These are phyloP conservation scores for Phoenix roebelenii DNA, from an alignment of 176 grass and related monocot genomes.

Conservation along the genomic window DNA sequence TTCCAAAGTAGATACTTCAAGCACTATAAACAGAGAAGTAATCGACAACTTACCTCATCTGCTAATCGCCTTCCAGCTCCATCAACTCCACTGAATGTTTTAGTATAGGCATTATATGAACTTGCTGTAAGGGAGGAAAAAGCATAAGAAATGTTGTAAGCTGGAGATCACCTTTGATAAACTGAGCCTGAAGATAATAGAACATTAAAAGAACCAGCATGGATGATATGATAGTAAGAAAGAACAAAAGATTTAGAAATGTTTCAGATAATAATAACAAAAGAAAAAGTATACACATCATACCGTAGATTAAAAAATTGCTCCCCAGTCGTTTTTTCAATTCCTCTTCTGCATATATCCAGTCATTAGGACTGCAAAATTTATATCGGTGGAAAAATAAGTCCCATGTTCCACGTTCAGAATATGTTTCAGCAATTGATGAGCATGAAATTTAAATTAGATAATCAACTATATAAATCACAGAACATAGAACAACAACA, in stretches of 20 bases:
- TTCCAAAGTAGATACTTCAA: too few species aligned
- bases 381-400: slow-evolving; percentile 8
- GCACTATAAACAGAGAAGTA: neutral
- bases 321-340: slow-evolving; percentile 51
- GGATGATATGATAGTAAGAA: too few species aligned
- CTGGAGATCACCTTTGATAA: neutral
- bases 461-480: neutral
- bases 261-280: slow-evolving; percentile 1
- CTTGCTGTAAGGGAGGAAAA: slow-evolving; percentile 40
- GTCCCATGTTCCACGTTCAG: neutral
- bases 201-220: too few species aligned
- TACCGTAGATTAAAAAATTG: slow-evolving; percentile 76
- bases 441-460: neutral
- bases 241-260: too few species aligned
- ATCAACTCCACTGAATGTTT: slow-evolving; percentile 76
- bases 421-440: too few species aligned
- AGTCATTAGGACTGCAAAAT: slow-evolving; percentile 55
- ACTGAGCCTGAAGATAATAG: too few species aligned
- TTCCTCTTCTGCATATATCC: slow-evolving; percentile 58
- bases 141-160: neutral
- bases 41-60: slow-evolving; percentile 52
- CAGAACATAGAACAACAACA: too few species aligned
- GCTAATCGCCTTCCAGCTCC: slow-evolving; percentile 71
- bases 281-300: neutral
- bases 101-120: slow-evolving; percentile 67